phyloP scores from a whole-genome alignment of 2,329 filamentous ascomycete genomes.

The Microdochium paspali region DNA sequence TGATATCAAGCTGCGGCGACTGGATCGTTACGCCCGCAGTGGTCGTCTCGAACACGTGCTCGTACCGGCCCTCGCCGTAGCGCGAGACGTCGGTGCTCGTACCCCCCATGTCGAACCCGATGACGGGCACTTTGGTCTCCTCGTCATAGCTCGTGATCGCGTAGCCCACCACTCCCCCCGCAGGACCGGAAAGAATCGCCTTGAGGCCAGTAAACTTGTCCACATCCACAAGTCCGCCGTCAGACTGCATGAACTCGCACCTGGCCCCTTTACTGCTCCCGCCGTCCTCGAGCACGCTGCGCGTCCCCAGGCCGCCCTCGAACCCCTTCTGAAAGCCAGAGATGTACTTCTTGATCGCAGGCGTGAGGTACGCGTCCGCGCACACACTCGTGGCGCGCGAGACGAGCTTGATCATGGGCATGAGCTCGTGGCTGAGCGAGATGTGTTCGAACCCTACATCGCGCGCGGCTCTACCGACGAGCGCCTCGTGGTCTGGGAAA shows the following conservation, averaged over 20 bases:
- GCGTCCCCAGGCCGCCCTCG: slow-evolving; percentile 66
- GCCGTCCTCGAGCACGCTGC: slow-evolving; percentile 58
- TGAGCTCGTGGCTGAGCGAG: slow-evolving; percentile 69
- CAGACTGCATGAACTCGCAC: slow-evolving; percentile 93
- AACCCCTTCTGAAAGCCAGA: slow-evolving; percentile 73
- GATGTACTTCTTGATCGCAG: slow-evolving; percentile 67
- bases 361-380: slow-evolving; percentile 72
- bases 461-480: slow-evolving; percentile 65
- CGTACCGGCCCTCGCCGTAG: slow-evolving; percentile 76
- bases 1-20: slow-evolving; percentile 86
- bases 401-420: slow-evolving; percentile 86
- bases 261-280: slow-evolving; percentile 59
- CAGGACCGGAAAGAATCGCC: slow-evolving; percentile 81
- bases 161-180: slow-evolving; percentile 90
- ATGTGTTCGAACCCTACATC: slow-evolving; percentile 80
- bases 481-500: slow-evolving; percentile 74
- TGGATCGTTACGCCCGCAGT: slow-evolving; percentile 93
- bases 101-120: slow-evolving; percentile 88
- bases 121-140: slow-evolving; percentile 72
- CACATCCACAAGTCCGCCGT: slow-evolving; percentile 65
- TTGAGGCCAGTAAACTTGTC: slow-evolving; percentile 76
- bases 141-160: slow-evolving; percentile 85
- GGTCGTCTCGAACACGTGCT: slow-evolving; percentile 90
- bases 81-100: slow-evolving; percentile 87
- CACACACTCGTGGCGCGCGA: slow-evolving; percentile 68